Conservation (phyloP, 2,329 filamentous ascomycete species). For the Epichloe amarillans region DNA sequence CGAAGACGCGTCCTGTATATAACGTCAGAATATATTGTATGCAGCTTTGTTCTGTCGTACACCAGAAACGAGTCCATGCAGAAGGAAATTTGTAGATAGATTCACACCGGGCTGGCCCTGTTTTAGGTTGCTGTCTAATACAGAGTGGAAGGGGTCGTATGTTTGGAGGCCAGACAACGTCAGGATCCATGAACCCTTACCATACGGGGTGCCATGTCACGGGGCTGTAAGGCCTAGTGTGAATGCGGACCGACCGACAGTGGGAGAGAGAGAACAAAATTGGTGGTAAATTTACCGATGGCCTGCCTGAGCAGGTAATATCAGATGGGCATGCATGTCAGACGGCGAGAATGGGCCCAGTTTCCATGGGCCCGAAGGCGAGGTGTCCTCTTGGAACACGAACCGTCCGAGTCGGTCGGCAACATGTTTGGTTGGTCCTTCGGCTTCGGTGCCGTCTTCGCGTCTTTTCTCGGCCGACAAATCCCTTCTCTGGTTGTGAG, state of each 20-base stretch:
- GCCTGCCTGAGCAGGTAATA: too few relatives aligned
- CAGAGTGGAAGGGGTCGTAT: too few relatives aligned
- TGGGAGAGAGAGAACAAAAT: neutral
- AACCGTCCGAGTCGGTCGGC: neutral
- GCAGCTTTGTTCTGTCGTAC: too few relatives aligned
- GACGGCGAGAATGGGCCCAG: too few relatives aligned
- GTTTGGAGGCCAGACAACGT: neutral
- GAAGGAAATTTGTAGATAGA: neutral
- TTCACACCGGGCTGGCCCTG: neutral
- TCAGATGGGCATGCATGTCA: too few relatives aligned
- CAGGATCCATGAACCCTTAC: neutral
- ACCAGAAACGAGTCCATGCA: too few relatives aligned
- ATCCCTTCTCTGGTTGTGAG: neutral
- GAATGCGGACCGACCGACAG: neutral
- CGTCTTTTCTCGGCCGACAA: neutral
- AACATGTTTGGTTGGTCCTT: neutral
- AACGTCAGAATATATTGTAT: too few relatives aligned
- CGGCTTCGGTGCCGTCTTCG: neutral
- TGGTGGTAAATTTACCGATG: too few relatives aligned
- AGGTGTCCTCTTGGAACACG: neutral
- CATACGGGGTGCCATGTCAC: too few relatives aligned
- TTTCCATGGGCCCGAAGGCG: too few relatives aligned
- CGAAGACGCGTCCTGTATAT: too few relatives aligned
- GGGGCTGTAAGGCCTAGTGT: neutral
- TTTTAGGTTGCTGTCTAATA: too few relatives aligned